phyloP scores from a whole-genome alignment of 1,284 basidiomycete genomes.

The Leccinum colubrinum region DNA sequence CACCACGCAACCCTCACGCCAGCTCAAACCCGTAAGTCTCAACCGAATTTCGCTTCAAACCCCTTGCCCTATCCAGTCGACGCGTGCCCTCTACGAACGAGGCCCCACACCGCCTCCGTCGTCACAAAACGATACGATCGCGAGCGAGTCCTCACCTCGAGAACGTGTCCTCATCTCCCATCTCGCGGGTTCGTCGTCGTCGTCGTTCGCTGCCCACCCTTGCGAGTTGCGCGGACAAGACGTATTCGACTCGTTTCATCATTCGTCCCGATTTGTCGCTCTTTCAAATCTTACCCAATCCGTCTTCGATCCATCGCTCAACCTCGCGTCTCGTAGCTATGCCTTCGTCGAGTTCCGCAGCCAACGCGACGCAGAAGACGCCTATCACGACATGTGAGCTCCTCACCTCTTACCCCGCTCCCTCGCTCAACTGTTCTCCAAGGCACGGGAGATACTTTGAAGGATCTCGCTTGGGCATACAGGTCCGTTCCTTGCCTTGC shows the following conservation, averaged over 20 bases:
- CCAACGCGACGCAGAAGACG: conserved; percentile 83
- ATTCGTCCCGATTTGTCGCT: conserved; percentile 32
- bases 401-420: neutral
- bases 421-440: conserved; percentile 10
- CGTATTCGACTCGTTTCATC: conserved; percentile 29
- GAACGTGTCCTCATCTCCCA: conserved; percentile 25
- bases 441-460: conserved; percentile 88
- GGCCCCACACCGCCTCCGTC: conserved; percentile 19
- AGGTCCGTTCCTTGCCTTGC: conserved; percentile 43
- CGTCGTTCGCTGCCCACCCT: conserved; percentile 33
- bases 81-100: conserved; percentile 30
- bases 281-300: conserved; percentile 26
- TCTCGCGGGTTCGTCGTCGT: conserved; percentile 35
- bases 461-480: conserved; percentile 78
- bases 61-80: conserved; percentile 37
- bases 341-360: conserved; percentile 90
- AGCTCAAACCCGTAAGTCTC: conserved; percentile 75
- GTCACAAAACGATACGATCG: conserved; percentile 30
- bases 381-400: conserved; percentile 87
- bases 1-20: conserved; percentile 72
- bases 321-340: conserved; percentile 71
- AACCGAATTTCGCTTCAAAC: conserved; percentile 23
- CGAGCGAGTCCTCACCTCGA: conserved; percentile 27
- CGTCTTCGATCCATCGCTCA: conserved; percentile 58
- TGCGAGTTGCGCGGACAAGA: conserved; percentile 27